Percentiles rank a stretch among this genome's conserved stretches.
Evolutionary conservation across 331 rosid species (phyloP).

Genomic region (Arachis monticola): DNA sequence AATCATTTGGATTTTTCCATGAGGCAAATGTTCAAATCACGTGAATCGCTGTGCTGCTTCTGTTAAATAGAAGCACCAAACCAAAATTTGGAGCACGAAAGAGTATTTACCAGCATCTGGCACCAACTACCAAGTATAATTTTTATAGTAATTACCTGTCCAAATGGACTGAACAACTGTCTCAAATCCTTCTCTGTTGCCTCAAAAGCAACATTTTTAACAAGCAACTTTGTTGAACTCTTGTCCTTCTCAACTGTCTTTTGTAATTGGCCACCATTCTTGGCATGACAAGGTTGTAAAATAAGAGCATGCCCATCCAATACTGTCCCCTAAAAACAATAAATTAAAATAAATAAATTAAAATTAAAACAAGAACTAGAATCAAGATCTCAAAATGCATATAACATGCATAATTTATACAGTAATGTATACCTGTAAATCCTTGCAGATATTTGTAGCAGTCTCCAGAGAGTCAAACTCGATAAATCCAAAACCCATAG

Average conservation of each 20-base stretch:
- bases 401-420: conserved; percentile 27
- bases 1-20: conserved; percentile 9
- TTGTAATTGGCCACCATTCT: conserved; percentile 55
- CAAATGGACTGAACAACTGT: conserved; percentile 85
- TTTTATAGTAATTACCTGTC: conserved; percentile 75
- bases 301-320: conserved; percentile 87
- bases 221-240: conserved; percentile 85
- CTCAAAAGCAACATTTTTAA: conserved; percentile 87
- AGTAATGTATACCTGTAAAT: conserved; percentile 69
- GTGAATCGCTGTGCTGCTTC: not conserved
- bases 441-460: conserved; percentile 62
- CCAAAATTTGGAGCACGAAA: conserved; percentile 3
- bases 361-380: conserved; percentile 1
- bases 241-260: conserved; percentile 64
- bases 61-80: conserved; percentile 16
- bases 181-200: conserved; percentile 89
- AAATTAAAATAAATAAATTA: not conserved
- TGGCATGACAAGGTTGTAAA: conserved; percentile 79
- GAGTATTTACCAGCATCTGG: conserved; percentile 3
- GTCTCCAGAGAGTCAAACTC: conserved; percentile 87
- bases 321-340: conserved; percentile 66
- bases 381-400: conserved; percentile 35
- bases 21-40: not conserved
- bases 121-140: conserved; percentile 4
- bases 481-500: conserved; percentile 91